Evolutionary conservation across 2,329 filamentous ascomycete species (phyloP), one percentile per base, ranked within the genome.

Genomic region (Epichloe gansuensis): DNA sequence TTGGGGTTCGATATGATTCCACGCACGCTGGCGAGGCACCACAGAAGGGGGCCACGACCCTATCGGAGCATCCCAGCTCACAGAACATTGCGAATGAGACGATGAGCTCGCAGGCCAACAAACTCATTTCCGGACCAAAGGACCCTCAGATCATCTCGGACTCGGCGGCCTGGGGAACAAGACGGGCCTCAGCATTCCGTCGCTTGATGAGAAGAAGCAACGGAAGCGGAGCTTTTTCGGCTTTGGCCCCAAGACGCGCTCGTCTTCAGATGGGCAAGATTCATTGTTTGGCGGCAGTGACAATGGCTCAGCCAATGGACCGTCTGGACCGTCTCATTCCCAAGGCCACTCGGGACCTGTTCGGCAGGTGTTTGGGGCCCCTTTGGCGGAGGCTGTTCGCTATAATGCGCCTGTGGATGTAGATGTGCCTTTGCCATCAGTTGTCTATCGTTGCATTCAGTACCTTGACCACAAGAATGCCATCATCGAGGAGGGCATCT

Each of bases 391-490:
- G 62, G 93, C 93, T 28, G 91, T 95, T 7, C 82, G 87, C 55
- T 87, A 80, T 64, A 91, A 87, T 60, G 77, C 82, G 12, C 91
- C 90, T 0, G 69, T 74, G 12, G 87, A 89, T 53, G 75, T 88
- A 45, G 80, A 82, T 55, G 82, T 89, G 6, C 83, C 86, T 31
- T 73, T 98, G 31, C 93, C 93, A 1, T 88, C 91, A 6, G 93
- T 98, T 2, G 88, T 97, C 8, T 98, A 94, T 70, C 85, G 93
- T 53, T 96, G 90, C 64, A 87, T 98, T 56, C 88, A 97, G 67
- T 98, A 95, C 66, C 77, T 98, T 17, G 85, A 88, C 58, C 78
- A 81, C 6, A 91, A 91, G 71, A 82, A 87, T 56, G 93, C 91
- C 11, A 77, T 85, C 47, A 76, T 76, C 5, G 93, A 98, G 67